Conservation (phyloP, 768 basidiomycete species). For the Cantharellus anzutake region DNA sequence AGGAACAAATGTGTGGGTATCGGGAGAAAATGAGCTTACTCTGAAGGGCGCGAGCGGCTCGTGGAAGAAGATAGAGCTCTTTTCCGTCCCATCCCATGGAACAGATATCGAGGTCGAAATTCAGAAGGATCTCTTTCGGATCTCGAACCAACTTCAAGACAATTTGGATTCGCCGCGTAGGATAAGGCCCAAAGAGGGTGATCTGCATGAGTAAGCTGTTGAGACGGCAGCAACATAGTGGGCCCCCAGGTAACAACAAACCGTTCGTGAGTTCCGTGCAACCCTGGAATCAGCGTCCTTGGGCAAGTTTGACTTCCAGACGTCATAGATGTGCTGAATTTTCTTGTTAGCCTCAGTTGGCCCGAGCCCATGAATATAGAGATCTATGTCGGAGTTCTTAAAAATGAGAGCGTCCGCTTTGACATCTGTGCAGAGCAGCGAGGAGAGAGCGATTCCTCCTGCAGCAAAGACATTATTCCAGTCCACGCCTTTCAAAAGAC, state of each 20-base stretch:
- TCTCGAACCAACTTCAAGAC: not conserved
- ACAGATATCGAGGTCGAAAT: conserved; percentile 3
- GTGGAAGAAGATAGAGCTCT: conserved; percentile 1
- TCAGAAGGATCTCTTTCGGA: not conserved
- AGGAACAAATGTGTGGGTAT: not conserved
- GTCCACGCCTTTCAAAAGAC: not conserved
- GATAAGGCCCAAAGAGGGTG: not conserved
- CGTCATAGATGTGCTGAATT: conserved; percentile 1
- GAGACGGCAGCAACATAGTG: not conserved
- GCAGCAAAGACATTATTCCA: not conserved
- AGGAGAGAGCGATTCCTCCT: not conserved
- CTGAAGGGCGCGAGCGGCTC: not conserved
- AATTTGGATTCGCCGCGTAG: not conserved
- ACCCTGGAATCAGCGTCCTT: not conserved
- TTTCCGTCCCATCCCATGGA: conserved; percentile 1
- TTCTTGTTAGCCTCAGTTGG: not conserved
- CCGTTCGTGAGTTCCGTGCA: not conserved
- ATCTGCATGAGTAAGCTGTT: not conserved
- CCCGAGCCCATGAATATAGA: conserved; percentile 1
- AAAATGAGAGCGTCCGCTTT: not conserved
- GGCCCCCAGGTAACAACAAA: not conserved
- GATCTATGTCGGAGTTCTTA: not conserved
- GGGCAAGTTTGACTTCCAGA: not conserved
- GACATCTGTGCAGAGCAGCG: not conserved
- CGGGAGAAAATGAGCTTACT: not conserved